Conservation (phyloP, 148 eudicot genomes). For the Vaccinium darrowii region DNA sequence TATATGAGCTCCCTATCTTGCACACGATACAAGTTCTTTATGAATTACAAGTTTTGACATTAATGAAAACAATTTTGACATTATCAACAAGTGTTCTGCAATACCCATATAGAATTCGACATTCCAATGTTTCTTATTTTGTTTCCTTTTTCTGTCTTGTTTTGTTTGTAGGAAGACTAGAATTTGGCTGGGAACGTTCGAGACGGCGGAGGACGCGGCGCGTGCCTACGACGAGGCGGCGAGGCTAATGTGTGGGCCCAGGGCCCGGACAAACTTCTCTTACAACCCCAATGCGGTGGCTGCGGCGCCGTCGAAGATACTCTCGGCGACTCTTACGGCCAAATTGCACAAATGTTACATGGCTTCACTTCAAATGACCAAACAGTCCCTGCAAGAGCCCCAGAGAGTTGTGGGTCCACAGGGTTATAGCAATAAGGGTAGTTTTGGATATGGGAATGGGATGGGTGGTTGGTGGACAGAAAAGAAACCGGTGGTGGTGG, state of each 20-base stretch:
- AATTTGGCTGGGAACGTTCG: slow-evolving; percentile 80
- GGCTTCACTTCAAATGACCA: slow-evolving; percentile 64
- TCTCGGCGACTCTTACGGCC: slow-evolving; percentile 70
- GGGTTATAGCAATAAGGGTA: neutral
- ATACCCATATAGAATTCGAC: neutral
- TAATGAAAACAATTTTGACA: no score
- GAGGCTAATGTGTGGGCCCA: slow-evolving; percentile 71
- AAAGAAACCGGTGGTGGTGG: slow-evolving; percentile 16
- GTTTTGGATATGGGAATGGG: slow-evolving; percentile 10
- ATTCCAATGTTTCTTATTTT: neutral
- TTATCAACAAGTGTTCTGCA: no score
- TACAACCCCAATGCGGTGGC: slow-evolving; percentile 59
- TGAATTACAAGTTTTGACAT: no score
- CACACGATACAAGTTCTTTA: no score
- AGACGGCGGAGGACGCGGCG: slow-evolving; percentile 85
- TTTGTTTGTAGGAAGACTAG: slow-evolving; percentile 60
- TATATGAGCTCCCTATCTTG: no score
- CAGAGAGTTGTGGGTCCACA: slow-evolving; percentile 13
- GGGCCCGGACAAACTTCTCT: slow-evolving; percentile 77
- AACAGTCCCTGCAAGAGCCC: slow-evolving; percentile 39
- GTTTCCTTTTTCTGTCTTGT: neutral
- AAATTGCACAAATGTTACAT: slow-evolving; percentile 78
- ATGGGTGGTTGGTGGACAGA: slow-evolving; percentile 24
- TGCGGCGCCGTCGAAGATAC: slow-evolving; percentile 54
- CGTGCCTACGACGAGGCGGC: slow-evolving; percentile 84